A percentile compares a stretch with the other conserved stretches of the same genome.
These are phyloP conservation scores for Anisogramma anomala DNA, from an alignment of 2,329 filamentous ascomycete species.

Conservation along the genomic window DNA sequence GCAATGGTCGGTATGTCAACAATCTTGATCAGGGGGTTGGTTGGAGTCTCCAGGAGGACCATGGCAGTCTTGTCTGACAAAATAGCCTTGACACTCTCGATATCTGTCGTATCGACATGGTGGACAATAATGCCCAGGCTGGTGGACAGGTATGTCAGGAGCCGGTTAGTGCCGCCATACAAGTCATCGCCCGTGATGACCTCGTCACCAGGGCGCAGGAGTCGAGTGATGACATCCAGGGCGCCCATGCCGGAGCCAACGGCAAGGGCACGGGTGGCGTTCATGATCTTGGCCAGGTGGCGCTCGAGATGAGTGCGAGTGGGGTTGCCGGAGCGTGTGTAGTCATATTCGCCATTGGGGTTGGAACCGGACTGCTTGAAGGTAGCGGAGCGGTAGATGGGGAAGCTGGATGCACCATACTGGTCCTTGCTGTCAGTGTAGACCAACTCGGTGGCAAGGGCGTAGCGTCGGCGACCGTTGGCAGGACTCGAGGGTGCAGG, in stretches of 20 bases:
- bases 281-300: slow-evolving; percentile 98
- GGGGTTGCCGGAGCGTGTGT: slow-evolving; percentile 94
- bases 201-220: slow-evolving; percentile 86
- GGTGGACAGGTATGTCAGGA: slow-evolving; percentile 81
- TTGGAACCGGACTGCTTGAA: slow-evolving; percentile 84
- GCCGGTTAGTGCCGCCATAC: slow-evolving; percentile 87
- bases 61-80: slow-evolving; percentile 77
- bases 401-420: slow-evolving; percentile 90
- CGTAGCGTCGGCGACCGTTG: slow-evolving; percentile 72
- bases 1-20: slow-evolving; percentile 82
- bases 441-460: slow-evolving; percentile 88
- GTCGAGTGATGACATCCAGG: slow-evolving; percentile 85
- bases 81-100: slow-evolving; percentile 56
- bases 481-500: slow-evolving; percentile 85
- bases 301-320: slow-evolving; percentile 92
- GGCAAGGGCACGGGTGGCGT: slow-evolving; percentile 76
- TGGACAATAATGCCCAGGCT: slow-evolving; percentile 89
- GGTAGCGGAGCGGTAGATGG: slow-evolving; percentile 96
- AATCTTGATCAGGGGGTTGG: slow-evolving; percentile 96
- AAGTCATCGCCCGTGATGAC: slow-evolving; percentile 95
- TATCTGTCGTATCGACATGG: slow-evolving; percentile 85
- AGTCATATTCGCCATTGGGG: slow-evolving; percentile 89
- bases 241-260: slow-evolving; percentile 97
- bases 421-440: slow-evolving; percentile 95
- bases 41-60: slow-evolving; percentile 92